Base-by-base conservation (phyloP, 2,329 filamentous ascomycete species). In the Diaporthe citri region DNA sequence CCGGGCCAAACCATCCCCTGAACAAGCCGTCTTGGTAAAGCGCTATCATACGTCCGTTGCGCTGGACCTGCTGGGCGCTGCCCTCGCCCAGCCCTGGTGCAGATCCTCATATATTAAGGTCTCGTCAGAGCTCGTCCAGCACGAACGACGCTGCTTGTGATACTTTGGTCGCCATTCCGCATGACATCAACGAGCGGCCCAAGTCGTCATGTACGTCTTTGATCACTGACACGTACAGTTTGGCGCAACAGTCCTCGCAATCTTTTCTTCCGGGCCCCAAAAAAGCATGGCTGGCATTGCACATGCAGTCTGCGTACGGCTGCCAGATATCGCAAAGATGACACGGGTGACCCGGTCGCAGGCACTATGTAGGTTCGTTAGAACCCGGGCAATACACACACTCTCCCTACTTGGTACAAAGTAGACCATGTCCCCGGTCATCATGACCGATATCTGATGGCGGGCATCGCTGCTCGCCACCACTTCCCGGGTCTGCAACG, bases 21-120 rank as follows among this genome's bases (percentile, higher is more conserved):
- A 13, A 55, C 9, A 41, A 69, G 31, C 34, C 46, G 64, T 7
- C 48, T 55, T 55, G 46, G 64, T 39, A 20, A 41, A n/a, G 25
- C 64, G 34, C 64, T 22, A 69, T 20, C 34, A 55, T 41, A 25
- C 31, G 31, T 69, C 25, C 64, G 48, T 20, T 28, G 64, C 64
- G 31, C 31, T 67, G 64, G 64, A 25, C 46, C 46, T 67, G 31
- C 46, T 69, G 48, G 64, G 64, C 48, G 64, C 64, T 31, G 22
- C 46, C 22, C 31, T 55, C n/a, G 60, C 48, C 46, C 15, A 41
- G 34, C 64, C 64, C 48, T 4, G n/a, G 48, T 69, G 64, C 64
- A 69, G 64, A 69, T 69, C 64, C 13, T 69, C 64, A 41, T 69
- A 67, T 55, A 55, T 55, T 22, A 41, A 10, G 7, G 34, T 55